Conservation (phyloP, 2,329 filamentous ascomycete genomes). For the Aspergillus brasiliensis region DNA sequence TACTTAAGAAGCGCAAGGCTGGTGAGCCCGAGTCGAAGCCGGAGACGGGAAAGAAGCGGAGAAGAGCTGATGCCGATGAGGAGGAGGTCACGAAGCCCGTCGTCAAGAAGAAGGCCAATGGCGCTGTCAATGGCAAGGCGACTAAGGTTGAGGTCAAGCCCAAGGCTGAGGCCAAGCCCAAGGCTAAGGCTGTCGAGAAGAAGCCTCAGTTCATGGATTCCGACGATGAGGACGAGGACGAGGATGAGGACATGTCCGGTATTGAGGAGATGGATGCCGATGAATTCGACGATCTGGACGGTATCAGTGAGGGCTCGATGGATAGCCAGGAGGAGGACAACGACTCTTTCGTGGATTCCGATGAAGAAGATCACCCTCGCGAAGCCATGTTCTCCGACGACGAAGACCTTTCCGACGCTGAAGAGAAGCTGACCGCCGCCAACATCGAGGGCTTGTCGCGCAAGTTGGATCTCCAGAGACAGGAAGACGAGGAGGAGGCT, state of each 20-base stretch:
- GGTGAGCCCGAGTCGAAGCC: constrained; percentile 62
- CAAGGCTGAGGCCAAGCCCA: constrained; percentile 29
- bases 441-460: constrained; percentile 92
- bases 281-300: constrained; percentile 50
- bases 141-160: constrained; percentile 32
- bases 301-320: constrained; percentile 47
- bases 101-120: constrained; percentile 38
- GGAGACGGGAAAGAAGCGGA: constrained; percentile 67
- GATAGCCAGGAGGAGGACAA: constrained; percentile 57
- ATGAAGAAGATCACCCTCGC: constrained; percentile 59
- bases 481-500: constrained; percentile 78
- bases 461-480: constrained; percentile 76
- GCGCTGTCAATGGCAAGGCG: constrained; percentile 22
- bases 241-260: constrained; percentile 41
- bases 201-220: constrained; percentile 36
- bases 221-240: constrained; percentile 35
- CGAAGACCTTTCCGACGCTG: constrained; percentile 81
- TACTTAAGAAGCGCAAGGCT: constrained; percentile 78
- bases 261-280: constrained; percentile 42
- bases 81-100: constrained; percentile 43
- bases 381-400: constrained; percentile 92
- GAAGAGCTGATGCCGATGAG: constrained; percentile 51
- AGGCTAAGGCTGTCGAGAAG: constrained; percentile 21
- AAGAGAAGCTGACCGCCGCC: constrained; percentile 89
- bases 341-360: constrained; percentile 70